These are phyloP conservation scores for Mycena venus DNA, from an alignment of 768 basidiomycete genomes.

Conservation along the genomic window DNA sequence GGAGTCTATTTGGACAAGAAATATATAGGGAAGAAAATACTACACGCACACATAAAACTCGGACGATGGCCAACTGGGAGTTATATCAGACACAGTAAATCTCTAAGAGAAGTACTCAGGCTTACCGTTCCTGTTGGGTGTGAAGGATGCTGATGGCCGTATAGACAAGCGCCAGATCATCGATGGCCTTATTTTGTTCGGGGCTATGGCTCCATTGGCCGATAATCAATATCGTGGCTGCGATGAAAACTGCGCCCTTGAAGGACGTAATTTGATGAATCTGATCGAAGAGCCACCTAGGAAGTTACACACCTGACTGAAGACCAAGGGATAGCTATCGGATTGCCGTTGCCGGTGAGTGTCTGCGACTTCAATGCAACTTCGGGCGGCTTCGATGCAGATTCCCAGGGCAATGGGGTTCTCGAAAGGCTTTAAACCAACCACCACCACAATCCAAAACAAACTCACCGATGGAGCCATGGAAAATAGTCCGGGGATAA, in stretches of 20 bases:
- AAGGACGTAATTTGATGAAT: no score
- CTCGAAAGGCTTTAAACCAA: no score
- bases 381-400: slow-evolving; percentile 12
- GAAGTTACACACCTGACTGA: slow-evolving; percentile 6
- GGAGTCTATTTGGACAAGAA: no score
- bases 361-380: not conserved
- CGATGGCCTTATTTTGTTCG: not conserved
- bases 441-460: no score
- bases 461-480: not conserved
- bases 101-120: no score
- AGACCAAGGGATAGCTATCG: not conserved
- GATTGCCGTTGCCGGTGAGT: not conserved
- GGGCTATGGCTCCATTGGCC: not conserved
- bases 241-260: slow-evolving; percentile 10
- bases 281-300: no score
- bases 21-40: not conserved
- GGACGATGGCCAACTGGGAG: not conserved
- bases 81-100: not conserved
- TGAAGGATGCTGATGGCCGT: not conserved
- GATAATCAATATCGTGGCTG: slow-evolving; percentile 8
- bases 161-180: not conserved
- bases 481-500: not conserved
- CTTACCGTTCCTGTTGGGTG: not conserved
- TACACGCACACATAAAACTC: not conserved
- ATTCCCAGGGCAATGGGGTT: not conserved